Evolutionary conservation across 345 rosid genomes (phyloP).

Genomic region (Carallia brachiata): DNA sequence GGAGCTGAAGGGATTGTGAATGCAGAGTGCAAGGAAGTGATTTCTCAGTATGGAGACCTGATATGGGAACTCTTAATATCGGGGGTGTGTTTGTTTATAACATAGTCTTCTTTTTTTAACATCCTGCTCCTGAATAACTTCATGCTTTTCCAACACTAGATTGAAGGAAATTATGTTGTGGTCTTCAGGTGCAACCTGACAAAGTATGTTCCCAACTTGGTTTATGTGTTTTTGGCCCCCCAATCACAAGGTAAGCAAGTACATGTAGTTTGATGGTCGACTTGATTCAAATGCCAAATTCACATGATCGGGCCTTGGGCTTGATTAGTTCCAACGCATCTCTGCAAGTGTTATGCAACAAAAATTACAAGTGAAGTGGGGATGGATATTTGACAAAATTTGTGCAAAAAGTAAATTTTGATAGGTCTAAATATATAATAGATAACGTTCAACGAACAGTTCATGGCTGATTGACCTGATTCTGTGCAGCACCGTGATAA

Average conservation of each 20-base stretch:
- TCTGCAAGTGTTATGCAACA: too few species aligned
- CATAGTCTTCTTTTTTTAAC: not conserved
- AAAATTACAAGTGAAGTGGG: not conserved
- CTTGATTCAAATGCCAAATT: conserved; percentile 1
- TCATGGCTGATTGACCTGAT: not conserved
- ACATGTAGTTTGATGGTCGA: not conserved
- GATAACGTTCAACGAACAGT: not conserved
- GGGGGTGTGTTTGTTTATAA: conserved; percentile 43
- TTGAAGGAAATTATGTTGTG: not conserved
- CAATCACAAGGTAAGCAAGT: conserved; percentile 34
- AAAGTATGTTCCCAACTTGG: conserved; percentile 62
- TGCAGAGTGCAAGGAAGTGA: conserved; percentile 64
- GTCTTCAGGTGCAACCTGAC: conserved; percentile 49
- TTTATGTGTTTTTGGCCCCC: conserved; percentile 39
- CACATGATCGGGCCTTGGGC: not conserved
- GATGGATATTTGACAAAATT: too few species aligned
- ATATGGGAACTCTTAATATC: conserved; percentile 71
- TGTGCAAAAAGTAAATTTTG: too few species aligned
- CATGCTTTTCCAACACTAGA: not conserved
- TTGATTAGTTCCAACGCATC: not conserved
- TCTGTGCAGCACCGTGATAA: conserved; percentile 36
- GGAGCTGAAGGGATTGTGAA: conserved; percentile 71
- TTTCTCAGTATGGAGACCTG: conserved; percentile 62
- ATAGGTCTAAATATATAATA: not conserved
- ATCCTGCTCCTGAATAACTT: not conserved